Percentiles rank a stretch among this genome's conserved stretches.
Evolutionary conservation across 768 basidiomycete species (phyloP).

Genomic region (Kwoniella heveanensis): DNA sequence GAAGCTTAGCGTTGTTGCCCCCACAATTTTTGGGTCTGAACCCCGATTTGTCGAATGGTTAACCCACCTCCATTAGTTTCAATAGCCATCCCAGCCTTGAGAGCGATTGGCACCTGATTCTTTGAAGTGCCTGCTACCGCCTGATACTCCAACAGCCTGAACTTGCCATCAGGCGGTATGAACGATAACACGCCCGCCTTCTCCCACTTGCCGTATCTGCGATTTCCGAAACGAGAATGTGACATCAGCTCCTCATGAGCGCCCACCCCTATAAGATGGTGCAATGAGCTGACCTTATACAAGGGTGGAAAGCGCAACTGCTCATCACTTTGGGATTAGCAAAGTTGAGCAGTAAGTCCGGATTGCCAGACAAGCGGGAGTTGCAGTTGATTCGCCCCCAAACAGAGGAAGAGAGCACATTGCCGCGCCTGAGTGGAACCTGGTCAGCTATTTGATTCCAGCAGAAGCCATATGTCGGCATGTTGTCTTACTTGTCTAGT

Average conservation of each 20-base stretch:
- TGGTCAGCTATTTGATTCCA: no score
- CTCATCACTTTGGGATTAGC: constrained; percentile 70
- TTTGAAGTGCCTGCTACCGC: constrained; percentile 53
- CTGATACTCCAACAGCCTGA: constrained; percentile 80
- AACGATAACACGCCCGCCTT: constrained; percentile 80
- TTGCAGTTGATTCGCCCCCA: constrained; percentile 79
- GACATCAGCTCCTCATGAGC: no score
- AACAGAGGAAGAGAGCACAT: constrained; percentile 67
- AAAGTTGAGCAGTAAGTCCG: constrained; percentile 80
- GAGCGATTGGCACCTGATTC: constrained; percentile 28
- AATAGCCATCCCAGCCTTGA: constrained; percentile 53
- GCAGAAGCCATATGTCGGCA: background rate
- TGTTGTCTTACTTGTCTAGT: constrained; percentile 68
- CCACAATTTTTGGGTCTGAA: no score
- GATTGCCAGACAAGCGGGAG: constrained; percentile 75
- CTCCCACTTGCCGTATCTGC: constrained; percentile 76
- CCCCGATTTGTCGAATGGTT: background rate
- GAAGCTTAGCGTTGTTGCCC: no score
- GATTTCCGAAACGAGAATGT: no score
- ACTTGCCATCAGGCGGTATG: constrained; percentile 88
- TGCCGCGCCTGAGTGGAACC: constrained; percentile 79
- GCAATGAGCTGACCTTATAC: constrained; percentile 69
- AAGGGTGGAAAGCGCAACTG: constrained; percentile 88
- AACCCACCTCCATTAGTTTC: constrained; percentile 59
- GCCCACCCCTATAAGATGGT: no score